phyloP scores from a whole-genome alignment of 139 green algal genomes.

The Parachlorella kessleri region DNA sequence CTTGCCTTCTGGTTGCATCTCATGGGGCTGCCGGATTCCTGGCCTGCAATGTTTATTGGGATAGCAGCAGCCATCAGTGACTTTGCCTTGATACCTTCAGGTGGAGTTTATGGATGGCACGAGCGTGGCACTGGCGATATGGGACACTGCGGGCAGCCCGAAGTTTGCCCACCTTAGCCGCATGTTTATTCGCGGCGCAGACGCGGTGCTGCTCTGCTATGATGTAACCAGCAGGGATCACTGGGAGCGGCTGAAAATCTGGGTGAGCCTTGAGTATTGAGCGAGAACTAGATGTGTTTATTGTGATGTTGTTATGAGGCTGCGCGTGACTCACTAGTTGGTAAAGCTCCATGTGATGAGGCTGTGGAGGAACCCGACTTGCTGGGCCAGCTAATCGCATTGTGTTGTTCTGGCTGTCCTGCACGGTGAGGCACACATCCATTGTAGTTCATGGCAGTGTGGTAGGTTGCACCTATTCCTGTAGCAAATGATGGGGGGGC shows the following conservation, averaged over 20 bases:
- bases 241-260: slow-evolving; percentile 13
- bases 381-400: not conserved
- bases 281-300: not conserved
- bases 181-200: slow-evolving; percentile 2
- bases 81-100: not conserved
- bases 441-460: not conserved
- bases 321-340: not conserved
- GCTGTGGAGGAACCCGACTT: no score
- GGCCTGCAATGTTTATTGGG: not conserved
- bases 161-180: not conserved
- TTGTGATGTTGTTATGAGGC: not conserved
- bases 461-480: not conserved
- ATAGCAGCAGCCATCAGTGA: not conserved
- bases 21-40: not conserved
- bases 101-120: no score
- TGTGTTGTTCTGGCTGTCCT: not conserved
- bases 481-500: no score
- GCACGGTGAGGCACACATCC: not conserved
- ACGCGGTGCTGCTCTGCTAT: slow-evolving; percentile 14
- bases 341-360: no score
- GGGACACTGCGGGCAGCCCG: not conserved
- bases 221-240: not conserved
- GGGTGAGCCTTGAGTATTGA: not conserved
- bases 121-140: no score
- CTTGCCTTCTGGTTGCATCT: not conserved